Base-by-base conservation (phyloP, 2,329 filamentous ascomycete genomes). In the Knoxdaviesia proteae region DNA sequence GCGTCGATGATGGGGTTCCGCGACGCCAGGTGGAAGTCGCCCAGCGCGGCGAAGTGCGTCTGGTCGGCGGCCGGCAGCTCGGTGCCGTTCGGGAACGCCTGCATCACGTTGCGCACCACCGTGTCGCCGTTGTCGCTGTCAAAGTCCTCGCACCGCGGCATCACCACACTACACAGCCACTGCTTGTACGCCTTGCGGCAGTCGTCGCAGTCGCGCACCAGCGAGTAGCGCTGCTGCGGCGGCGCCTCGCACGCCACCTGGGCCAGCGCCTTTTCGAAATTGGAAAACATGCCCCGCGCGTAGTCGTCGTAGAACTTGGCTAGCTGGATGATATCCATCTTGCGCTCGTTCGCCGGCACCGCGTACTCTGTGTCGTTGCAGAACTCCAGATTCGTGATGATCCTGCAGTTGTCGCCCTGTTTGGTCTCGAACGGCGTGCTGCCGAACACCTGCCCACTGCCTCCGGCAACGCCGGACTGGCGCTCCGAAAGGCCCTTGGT, bases 91-190 rank as follows among this genome's bases (percentile, higher is more conserved):
- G 79, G 69, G 51, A 87, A 88, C 0, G 68, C 51, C 46, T 78
- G 73, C 33, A 67, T 74, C 42, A 84, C 69, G 52, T 88, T 90
- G 39, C 90, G 80, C 20, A 58, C 52, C 32, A 65, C 57, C 2
- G 64, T 59, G 48, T 61, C 60, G 1, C 58, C 42, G 9, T 65
- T 63, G 2, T 57, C 52, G 40, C 67, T 72, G 41, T 68, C 72
- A 52, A 82, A 90, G 60, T 94, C 88, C 53, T 84, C 79, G 62
- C 90, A 98, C 32, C 87, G 81, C 1, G 90, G 90, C 47, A 98
- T 90, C 10, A 77, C 80, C 32, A 96, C 86, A 30, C 84, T 81
- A 62, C 90, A 98, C 20, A 98, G 76, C 90, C 90, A 98, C 53
- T 77, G 68, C 58, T 92, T 94, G 68, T 98, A 98, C 6, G 84